Base-by-base conservation (phyloP, 2,329 filamentous ascomycete species). In the Fusarium sterilihyphosum region DNA sequence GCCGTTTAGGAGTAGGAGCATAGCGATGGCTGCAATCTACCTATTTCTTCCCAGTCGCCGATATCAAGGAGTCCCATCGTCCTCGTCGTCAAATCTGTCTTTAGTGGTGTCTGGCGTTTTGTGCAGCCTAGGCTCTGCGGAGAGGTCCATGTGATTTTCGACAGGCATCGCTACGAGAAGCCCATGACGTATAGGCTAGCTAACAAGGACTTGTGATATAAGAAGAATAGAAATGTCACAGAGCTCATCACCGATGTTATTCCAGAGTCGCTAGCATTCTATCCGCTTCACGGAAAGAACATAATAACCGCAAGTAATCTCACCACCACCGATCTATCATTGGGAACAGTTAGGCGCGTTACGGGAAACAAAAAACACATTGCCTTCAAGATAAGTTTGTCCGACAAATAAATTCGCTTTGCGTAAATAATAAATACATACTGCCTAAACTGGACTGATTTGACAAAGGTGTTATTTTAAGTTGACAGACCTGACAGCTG, bases 191-290 rank as follows among this genome's bases (percentile, higher is more conserved):
- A 11, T 9, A 24, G n/a, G 9, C 41, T 16, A 14, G n/a, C n/a
- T 24, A 4, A 24, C n/a, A 2, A 24, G 14, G 41, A 24, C 41
- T 43, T 10, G 1, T 24, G 14, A 11, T 43, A 16, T 4, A 14
- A 4, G 1, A 43, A 10, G 8, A 24, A 24, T 17, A 43, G 5
- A 5, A 9, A 11, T 24, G 5, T n/a, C 13, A 9, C 3, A 43
- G 13, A 16, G 2, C 5, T 43, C 3, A 11, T 5, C 0, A 7
- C n/a, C 1, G 14, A 17, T 24, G 14, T 8, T 2, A 37, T 17
- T 18, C 16, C 35, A 37, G 35, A 37, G 35, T 37, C 35, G 35
- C 16, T 5, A 18, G 35, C 3, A 17, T 37, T 37, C 35, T 37
- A 18, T 17, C 35, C 16, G 35, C 16, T 17, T 18, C 35, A 37